Conservation (phyloP, 1,139 yeast genomes). For the Debaryomyces sp. region DNA sequence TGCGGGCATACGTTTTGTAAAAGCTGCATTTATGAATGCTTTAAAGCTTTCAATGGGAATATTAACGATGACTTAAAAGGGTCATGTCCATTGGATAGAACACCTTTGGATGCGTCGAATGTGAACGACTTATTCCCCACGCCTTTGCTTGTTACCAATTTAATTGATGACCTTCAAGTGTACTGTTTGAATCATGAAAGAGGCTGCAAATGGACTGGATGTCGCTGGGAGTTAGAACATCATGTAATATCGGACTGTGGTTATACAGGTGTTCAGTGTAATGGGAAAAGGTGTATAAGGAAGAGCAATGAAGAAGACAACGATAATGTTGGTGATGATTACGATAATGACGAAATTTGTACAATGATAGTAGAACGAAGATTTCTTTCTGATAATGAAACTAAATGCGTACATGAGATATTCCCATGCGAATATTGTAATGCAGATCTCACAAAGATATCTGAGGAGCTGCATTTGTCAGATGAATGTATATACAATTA, state of each 20-base stretch:
- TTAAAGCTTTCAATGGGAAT: conserved; percentile 29
- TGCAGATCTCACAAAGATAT: conserved; percentile 30
- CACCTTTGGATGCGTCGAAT: conserved; percentile 41
- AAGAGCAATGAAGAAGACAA: conserved; percentile 4
- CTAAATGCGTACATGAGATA: conserved; percentile 36
- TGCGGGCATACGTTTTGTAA: conserved; percentile 66
- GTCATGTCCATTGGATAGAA: conserved; percentile 67
- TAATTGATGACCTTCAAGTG: conserved; percentile 63
- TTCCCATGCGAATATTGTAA: conserved; percentile 46
- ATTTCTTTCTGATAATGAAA: conserved; percentile 16
- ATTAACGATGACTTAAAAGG: conserved; percentile 24
- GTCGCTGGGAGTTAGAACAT: conserved; percentile 60
- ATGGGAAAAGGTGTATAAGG: conserved; percentile 22
- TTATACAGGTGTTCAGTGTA: conserved; percentile 53
- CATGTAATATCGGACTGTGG: conserved; percentile 56
- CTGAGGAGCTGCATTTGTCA: conserved; percentile 36
- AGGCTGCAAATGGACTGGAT: conserved; percentile 63
- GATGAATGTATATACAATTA: conserved; percentile 45
- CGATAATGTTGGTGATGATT: conserved; percentile 5
- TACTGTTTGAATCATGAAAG: conserved; percentile 53
- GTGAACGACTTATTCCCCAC: conserved; percentile 58
- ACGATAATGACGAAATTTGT: conserved; percentile 17
- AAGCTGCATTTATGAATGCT: conserved; percentile 52
- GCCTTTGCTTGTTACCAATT: conserved; percentile 60
- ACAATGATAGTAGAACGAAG: conserved; percentile 25